Base-by-base conservation (phyloP, 2,329 filamentous ascomycete genomes). In the Thermothelomyces thermophilus region DNA sequence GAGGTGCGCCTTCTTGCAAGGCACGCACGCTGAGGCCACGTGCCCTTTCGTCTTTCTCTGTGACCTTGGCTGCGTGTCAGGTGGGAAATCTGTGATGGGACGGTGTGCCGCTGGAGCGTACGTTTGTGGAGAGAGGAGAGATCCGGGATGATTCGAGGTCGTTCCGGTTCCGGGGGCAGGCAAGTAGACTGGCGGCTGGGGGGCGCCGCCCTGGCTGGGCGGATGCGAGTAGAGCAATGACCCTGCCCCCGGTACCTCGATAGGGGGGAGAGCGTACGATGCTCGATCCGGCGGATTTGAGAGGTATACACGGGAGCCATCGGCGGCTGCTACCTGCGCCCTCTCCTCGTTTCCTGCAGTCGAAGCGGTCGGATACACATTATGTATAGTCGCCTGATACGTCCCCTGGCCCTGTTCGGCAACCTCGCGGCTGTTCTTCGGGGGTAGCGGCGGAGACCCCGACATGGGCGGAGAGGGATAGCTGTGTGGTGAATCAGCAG, bases 1-100 rank as follows among this genome's bases (percentile, higher is more conserved):
- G 56, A 93, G 75, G 76, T 93, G 87, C 33, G 87, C 87, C 66
- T 82, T 83, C 65, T 91, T 91, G 71, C 87, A 93, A 53, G 89
- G 88, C 58, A 91, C 83, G 64, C 87, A 93, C 22, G 87, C 87
- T 31, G 86, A 90, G 44, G 86, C 86, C 46, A 91, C 87, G 70
- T 93, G 87, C 13, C 86, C 85, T 64, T 89, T 89, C 5, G 84
- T 83, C 65, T 84, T 85, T 57, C 82, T 73, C 55, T 82, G 79
- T 6, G 78, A 72, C 59, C 81, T 83, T 2, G 80, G 77, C 34
- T 80, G 81, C 10, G 71, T 68, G 55, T 74, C 76, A 3, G 72
- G 66, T 31, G 71, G 67, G 20, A 64, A 66, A 33, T 80, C 76
- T n/a, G 68, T 62, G n/a, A 42, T 42, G 26, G 20, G 56, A 53